These are phyloP conservation scores for Fimicolochytrium jonesii DNA, from an alignment of 192 early-diverging fungal species.

Conservation along the genomic window DNA sequence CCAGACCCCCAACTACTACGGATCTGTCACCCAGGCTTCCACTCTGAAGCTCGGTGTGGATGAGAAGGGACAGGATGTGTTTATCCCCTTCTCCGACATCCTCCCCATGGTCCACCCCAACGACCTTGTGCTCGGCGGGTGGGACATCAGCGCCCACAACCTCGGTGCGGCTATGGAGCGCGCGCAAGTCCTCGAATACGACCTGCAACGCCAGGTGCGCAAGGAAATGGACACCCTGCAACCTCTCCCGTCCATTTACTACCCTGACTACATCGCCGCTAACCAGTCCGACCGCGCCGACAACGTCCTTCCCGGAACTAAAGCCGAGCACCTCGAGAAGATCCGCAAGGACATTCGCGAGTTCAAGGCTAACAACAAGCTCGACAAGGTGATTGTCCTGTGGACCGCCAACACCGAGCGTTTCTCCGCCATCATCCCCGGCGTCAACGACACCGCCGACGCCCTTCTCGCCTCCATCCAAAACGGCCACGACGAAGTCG, in stretches of 20 bases:
- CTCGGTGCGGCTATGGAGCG: conserved; percentile 91
- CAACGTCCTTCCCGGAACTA: conserved; percentile 80
- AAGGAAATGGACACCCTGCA: conserved; percentile 75
- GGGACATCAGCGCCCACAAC: conserved; percentile 90
- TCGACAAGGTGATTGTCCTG: conserved; percentile 93
- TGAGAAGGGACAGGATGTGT: conserved; percentile 79
- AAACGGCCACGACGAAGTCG: conserved; percentile 80
- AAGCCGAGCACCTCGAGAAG: conserved; percentile 88
- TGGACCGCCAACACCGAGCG: conserved; percentile 99
- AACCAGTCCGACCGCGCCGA: conserved; percentile 97
- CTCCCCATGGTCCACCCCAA: conserved; percentile 97
- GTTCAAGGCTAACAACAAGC: conserved; percentile 81
- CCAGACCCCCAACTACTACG: conserved; percentile 94
- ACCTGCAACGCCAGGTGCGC: conserved; percentile 89
- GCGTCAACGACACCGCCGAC: conserved; percentile 95
- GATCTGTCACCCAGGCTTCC: conserved; percentile 92
- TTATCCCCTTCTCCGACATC: conserved; percentile 87
- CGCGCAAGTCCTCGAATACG: conserved; percentile 92
- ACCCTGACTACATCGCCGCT: conserved; percentile 98
- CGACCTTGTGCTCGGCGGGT: conserved; percentile 95
- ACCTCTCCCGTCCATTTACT: conserved; percentile 96
- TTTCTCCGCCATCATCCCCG: conserved; percentile 75
- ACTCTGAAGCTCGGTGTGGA: conserved; percentile 91
- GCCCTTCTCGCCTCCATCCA: conserved; percentile 82
- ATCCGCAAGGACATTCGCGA: conserved; percentile 92